These are phyloP conservation scores for Furcasterigmium sp. DNA, from an alignment of 2,329 filamentous ascomycete genomes.

Conservation along the genomic window DNA sequence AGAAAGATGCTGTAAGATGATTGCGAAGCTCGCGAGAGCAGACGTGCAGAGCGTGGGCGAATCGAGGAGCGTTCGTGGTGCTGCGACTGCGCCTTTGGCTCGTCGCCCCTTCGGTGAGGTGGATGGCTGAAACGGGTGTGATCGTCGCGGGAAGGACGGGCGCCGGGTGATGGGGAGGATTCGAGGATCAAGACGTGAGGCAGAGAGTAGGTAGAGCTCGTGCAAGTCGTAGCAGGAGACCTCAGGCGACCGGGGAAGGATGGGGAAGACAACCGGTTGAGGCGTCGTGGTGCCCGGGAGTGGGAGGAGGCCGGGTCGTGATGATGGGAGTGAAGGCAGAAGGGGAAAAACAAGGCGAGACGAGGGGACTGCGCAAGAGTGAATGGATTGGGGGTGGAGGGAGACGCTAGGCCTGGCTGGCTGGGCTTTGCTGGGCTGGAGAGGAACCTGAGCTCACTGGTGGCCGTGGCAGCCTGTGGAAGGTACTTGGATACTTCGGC, in stretches of 20 bases:
- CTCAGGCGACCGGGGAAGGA: background rate
- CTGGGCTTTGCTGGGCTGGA: too few relatives aligned
- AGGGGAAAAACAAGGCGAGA: constrained; percentile 4
- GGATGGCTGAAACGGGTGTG: background rate
- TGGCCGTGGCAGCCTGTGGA: too few relatives aligned
- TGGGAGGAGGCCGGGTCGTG: constrained; percentile 1
- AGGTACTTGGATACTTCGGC: too few relatives aligned
- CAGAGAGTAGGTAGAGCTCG: background rate
- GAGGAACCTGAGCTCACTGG: too few relatives aligned
- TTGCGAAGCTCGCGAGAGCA: too few relatives aligned
- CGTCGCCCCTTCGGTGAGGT: background rate
- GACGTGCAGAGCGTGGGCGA: too few relatives aligned
- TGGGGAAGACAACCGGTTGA: background rate
- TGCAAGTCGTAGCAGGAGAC: background rate
- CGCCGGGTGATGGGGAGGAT: background rate
- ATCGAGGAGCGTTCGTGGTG: too few relatives aligned
- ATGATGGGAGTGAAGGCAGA: constrained; percentile 9
- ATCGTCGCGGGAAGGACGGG: background rate
- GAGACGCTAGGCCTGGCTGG: background rate
- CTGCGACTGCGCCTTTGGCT: too few relatives aligned
- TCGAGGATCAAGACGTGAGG: too few relatives aligned
- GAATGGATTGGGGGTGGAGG: background rate
- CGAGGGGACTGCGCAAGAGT: background rate
- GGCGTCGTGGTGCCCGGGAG: background rate
- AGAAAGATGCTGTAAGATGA: too few relatives aligned